Conservation (phyloP, 2,329 filamentous ascomycete genomes). For the Achaetomium macrosporum region DNA sequence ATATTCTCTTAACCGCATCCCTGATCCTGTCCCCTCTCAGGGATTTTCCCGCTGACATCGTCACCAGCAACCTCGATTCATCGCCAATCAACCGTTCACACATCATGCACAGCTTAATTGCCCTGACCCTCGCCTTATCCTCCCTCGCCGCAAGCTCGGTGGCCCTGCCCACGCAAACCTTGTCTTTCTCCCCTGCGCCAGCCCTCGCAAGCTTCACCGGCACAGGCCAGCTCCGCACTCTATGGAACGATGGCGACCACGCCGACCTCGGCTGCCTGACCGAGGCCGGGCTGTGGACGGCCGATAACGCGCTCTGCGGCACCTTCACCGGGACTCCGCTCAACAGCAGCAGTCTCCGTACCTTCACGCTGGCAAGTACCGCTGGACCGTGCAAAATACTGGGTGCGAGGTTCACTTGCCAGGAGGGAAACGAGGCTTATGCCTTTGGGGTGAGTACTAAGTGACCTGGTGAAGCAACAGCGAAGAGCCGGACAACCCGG, state of each 20-base stretch:
- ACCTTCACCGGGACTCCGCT: not conserved
- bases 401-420: constrained; percentile 1
- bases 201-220: not conserved
- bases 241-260: constrained; percentile 1
- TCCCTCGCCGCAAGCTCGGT: not conserved
- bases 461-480: no score
- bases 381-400: constrained; percentile 1
- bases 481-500: no score
- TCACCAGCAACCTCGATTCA: not conserved
- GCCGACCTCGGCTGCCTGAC: constrained; percentile 15
- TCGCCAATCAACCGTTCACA: not conserved
- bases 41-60: no score
- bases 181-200: not conserved
- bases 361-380: not conserved
- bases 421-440: not conserved
- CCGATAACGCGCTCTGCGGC: constrained; percentile 7
- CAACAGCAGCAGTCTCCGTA: not conserved
- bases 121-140: not conserved
- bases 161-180: not conserved
- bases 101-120: not conserved
- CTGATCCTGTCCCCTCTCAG: no score
- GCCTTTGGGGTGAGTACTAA: constrained; percentile 6
- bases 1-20: no score
- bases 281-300: constrained; percentile 8
- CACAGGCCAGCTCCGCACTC: constrained; percentile 8